These are phyloP conservation scores for Saccharomycopsis fodiens DNA, from an alignment of 805 yeast species.

Conservation along the genomic window DNA sequence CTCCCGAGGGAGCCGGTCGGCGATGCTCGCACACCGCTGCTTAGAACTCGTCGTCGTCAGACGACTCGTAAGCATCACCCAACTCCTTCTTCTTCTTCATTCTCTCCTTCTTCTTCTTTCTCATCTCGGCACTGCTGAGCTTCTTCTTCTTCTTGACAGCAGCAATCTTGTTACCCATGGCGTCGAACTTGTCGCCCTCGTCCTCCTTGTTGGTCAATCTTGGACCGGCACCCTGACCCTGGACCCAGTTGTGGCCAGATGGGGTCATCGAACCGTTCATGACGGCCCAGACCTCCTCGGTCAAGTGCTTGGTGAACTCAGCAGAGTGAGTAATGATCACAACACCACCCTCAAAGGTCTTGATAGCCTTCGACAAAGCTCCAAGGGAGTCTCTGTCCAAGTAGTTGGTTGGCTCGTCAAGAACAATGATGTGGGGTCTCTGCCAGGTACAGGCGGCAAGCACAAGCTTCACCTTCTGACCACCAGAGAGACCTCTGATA, in stretches of 20 bases:
- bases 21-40: no score
- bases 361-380: slow-evolving; percentile 98
- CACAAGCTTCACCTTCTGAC: slow-evolving; percentile 99
- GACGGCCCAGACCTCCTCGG: slow-evolving; percentile 99
- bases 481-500: slow-evolving; percentile 99
- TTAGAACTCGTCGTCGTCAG: slow-evolving; percentile 88
- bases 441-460: slow-evolving; percentile 99
- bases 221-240: slow-evolving; percentile 99
- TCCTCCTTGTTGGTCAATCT: slow-evolving; percentile 94
- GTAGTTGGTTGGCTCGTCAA: slow-evolving; percentile 99
- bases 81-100: slow-evolving; percentile 99
- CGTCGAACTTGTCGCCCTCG: slow-evolving; percentile 98
- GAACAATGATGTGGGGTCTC: slow-evolving; percentile 98
- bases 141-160: slow-evolving; percentile 93
- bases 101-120: slow-evolving; percentile 99
- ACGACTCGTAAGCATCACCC: slow-evolving; percentile 98
- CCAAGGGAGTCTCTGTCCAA: slow-evolving; percentile 99
- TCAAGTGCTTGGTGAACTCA: slow-evolving; percentile 98
- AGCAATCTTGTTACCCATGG: slow-evolving; percentile 99
- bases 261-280: slow-evolving; percentile 98
- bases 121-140: slow-evolving; percentile 97
- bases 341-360: slow-evolving; percentile 99
- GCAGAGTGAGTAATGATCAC: slow-evolving; percentile 99
- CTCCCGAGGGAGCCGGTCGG: no score
- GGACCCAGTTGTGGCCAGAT: slow-evolving; percentile 99